Percentiles rank a stretch among this genome's conserved stretches.
Conservation (phyloP, 345 rosid genomes). For the Aegle marmelos region DNA sequence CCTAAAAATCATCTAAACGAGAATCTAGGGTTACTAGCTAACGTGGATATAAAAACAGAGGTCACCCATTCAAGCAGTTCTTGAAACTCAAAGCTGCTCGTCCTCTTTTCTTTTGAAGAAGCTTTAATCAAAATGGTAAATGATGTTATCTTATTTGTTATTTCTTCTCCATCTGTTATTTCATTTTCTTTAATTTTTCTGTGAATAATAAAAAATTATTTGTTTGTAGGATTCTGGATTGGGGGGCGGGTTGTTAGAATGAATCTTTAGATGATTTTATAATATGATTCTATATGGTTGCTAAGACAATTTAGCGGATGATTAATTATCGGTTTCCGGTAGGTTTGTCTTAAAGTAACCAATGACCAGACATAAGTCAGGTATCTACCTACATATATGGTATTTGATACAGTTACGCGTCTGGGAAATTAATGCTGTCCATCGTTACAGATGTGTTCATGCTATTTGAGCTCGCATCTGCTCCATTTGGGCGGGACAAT, state of each 20-base stretch:
- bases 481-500: slow-evolving; percentile 16
- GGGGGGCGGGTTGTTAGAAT: background rate
- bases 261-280: background rate
- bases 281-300: background rate
- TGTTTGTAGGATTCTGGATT: background rate
- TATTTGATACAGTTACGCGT: slow-evolving; percentile 22
- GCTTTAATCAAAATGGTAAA: background rate
- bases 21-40: background rate
- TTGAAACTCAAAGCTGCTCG: background rate
- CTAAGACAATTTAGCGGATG: background rate
- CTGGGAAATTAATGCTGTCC: slow-evolving; percentile 6
- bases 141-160: background rate
- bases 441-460: slow-evolving; percentile 16
- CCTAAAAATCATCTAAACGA: background rate
- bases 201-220: background rate
- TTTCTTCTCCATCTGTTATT: background rate
- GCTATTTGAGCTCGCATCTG: slow-evolving; percentile 11
- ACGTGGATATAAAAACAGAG: too few species aligned
- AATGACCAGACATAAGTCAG: slow-evolving; percentile 18
- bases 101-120: background rate
- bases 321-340: background rate
- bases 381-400: slow-evolving; percentile 13
- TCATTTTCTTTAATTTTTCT: background rate
- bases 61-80: background rate
- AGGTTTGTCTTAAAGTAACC: background rate